phyloP scores from a whole-genome alignment of 148 eudicot species.

The Polygonum maritimum region DNA sequence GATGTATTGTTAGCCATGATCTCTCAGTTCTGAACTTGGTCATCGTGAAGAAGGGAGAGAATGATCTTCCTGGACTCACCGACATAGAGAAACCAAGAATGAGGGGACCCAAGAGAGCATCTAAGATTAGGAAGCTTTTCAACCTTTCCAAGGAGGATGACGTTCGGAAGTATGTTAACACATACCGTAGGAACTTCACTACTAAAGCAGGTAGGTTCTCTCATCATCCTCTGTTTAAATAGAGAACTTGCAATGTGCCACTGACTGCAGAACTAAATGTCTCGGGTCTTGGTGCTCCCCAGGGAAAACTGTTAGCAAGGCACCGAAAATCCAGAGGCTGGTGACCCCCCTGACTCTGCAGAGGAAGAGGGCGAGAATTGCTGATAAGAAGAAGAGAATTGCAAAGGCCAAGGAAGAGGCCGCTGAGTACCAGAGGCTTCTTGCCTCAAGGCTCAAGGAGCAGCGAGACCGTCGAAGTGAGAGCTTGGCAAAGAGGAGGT shows the following conservation, averaged over 20 bases:
- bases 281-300: background rate
- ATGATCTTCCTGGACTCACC: conserved; percentile 76
- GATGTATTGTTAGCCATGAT: conserved; percentile 82
- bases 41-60: conserved; percentile 86
- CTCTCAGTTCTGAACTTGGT: conserved; percentile 77
- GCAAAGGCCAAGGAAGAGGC: conserved; percentile 41
- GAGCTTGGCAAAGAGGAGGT: conserved; percentile 38
- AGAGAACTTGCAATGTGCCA: background rate
- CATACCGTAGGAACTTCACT: conserved; percentile 71
- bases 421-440: conserved; percentile 43
- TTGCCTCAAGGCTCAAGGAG: conserved; percentile 38
- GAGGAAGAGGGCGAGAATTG: conserved; percentile 85
- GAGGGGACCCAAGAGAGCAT: conserved; percentile 96
- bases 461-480: conserved; percentile 40
- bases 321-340: conserved; percentile 83
- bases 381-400: conserved; percentile 75
- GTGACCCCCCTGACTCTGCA: conserved; percentile 83
- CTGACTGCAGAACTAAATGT: background rate
- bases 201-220: conserved; percentile 38
- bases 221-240: background rate
- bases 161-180: conserved; percentile 88
- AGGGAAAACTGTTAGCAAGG: conserved; percentile 81
- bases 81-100: conserved; percentile 86
- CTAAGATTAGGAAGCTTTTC: conserved; percentile 84
- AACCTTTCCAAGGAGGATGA: conserved; percentile 83